Percentiles rank a stretch among this genome's conserved stretches.
phyloP scores from a whole-genome alignment of 2,329 filamentous ascomycete species.

The Stromatinia cepivora region DNA sequence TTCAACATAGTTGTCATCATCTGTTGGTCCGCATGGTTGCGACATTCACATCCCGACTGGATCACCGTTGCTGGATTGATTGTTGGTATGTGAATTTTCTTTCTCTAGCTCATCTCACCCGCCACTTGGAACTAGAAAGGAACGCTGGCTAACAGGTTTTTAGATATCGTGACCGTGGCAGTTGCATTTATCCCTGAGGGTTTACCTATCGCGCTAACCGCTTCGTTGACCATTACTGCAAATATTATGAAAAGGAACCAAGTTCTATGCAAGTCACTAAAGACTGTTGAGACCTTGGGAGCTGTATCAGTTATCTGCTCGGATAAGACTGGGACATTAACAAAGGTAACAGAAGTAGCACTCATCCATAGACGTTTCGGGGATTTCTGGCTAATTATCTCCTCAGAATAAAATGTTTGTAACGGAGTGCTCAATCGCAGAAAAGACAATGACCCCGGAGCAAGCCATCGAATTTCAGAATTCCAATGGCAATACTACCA shows the following conservation, averaged over 20 bases:
- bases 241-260: conserved; percentile 75
- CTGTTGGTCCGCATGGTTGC: conserved; percentile 70
- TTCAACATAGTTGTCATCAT: conserved; percentile 65
- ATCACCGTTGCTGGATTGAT: conserved; percentile 71
- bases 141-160: not conserved
- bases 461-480: conserved; percentile 49
- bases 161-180: conserved; percentile 37
- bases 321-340: conserved; percentile 73
- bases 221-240: conserved; percentile 71
- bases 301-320: conserved; percentile 72
- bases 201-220: conserved; percentile 66
- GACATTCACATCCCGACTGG: conserved; percentile 63
- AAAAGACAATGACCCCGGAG: conserved; percentile 45
- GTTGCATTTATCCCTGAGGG: conserved; percentile 76
- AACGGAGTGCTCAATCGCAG: conserved; percentile 63
- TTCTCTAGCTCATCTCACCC: conserved; percentile 58
- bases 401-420: conserved; percentile 67
- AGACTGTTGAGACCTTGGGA: conserved; percentile 74
- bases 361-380: not conserved
- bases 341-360: conserved; percentile 39
- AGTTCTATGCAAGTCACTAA: conserved; percentile 75
- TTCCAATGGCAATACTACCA: conserved; percentile 37
- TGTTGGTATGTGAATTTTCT: conserved; percentile 50
- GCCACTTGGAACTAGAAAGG: not conserved
- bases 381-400: conserved; percentile 8